These are phyloP conservation scores for Boletellus sp. DNA, from an alignment of 768 basidiomycete species.

Conservation along the genomic window DNA sequence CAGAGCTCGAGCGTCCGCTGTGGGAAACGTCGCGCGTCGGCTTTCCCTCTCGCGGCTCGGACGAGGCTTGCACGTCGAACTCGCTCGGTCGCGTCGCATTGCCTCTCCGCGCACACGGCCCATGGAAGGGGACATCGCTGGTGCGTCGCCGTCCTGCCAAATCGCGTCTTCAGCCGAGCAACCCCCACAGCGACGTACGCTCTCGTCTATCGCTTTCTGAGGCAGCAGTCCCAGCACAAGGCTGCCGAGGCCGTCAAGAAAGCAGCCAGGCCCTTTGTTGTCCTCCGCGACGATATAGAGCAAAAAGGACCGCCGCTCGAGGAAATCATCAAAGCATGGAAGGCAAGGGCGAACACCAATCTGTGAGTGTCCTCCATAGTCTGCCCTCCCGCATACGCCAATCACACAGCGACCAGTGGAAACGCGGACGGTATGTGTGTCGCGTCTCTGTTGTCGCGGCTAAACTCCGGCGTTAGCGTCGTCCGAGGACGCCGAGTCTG, in stretches of 20 bases:
- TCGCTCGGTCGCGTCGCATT: too few relatives aligned
- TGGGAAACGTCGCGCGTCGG: constrained; percentile 12
- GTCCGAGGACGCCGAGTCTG: constrained; percentile 24
- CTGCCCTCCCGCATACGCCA: neutral
- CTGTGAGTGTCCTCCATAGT: constrained; percentile 21
- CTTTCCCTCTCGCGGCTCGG: neutral
- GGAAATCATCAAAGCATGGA: constrained; percentile 67
- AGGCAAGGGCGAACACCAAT: constrained; percentile 30
- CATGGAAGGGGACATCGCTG: constrained; percentile 52
- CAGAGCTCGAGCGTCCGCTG: neutral
- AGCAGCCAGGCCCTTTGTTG: constrained; percentile 59
- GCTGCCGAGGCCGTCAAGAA: constrained; percentile 73
- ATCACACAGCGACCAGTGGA: constrained; percentile 12
- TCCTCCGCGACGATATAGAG: constrained; percentile 53
- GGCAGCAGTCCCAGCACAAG: constrained; percentile 59
- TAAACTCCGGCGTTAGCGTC: constrained; percentile 15
- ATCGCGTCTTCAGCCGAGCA: constrained; percentile 10
- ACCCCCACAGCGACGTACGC: constrained; percentile 61
- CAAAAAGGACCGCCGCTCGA: constrained; percentile 55
- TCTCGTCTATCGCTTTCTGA: constrained; percentile 71
- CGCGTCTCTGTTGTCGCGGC: neutral
- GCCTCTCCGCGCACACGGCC: neutral
- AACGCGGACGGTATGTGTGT: constrained; percentile 23
- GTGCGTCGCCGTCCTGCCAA: constrained; percentile 34
- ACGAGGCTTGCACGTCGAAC: neutral